These are phyloP conservation scores for Pestalotiopsis sp. DNA, from an alignment of 2,329 filamentous ascomycete species.

Conservation along the genomic window DNA sequence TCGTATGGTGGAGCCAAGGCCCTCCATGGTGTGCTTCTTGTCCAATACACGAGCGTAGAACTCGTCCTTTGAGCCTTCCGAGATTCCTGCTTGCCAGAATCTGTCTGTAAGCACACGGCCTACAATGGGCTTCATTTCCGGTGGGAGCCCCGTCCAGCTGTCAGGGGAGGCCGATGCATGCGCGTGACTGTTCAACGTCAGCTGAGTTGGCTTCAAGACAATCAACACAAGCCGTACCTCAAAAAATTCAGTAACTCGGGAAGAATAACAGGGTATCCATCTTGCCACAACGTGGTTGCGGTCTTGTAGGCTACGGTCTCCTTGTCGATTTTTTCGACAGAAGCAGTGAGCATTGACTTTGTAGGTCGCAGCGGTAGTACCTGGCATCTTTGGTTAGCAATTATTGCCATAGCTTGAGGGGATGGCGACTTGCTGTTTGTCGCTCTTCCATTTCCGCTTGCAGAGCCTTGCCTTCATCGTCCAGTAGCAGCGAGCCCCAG, in stretches of 20 bases:
- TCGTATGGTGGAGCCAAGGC: conserved; percentile 89
- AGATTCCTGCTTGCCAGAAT: conserved; percentile 98
- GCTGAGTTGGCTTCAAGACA: not conserved
- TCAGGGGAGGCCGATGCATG: conserved; percentile 87
- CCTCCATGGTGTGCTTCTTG: conserved; percentile 87
- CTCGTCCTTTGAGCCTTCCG: conserved; percentile 91
- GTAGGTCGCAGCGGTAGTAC: conserved; percentile 80
- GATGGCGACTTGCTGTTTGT: conserved; percentile 49
- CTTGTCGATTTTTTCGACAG: conserved; percentile 85
- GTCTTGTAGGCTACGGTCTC: conserved; percentile 72
- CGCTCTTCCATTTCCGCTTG: conserved; percentile 79
- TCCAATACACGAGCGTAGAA: conserved; percentile 92
- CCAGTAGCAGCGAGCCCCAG: conserved; percentile 79
- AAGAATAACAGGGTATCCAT: conserved; percentile 80
- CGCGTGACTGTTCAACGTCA: conserved; percentile 63
- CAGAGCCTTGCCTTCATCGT: conserved; percentile 76
- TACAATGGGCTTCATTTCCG: conserved; percentile 77
- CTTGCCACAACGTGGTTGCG: conserved; percentile 82
- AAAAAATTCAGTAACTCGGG: conserved; percentile 84
- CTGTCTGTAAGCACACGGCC: conserved; percentile 86
- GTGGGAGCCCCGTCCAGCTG: conserved; percentile 79
- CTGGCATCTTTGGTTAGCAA: not conserved
- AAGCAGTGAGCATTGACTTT: conserved; percentile 89
- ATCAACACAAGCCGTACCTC: conserved; percentile 47
- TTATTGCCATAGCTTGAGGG: too few species aligned